phyloP scores from a whole-genome alignment of 345 rosid genomes.

The rapeseed (Brassica napus) region DNA sequence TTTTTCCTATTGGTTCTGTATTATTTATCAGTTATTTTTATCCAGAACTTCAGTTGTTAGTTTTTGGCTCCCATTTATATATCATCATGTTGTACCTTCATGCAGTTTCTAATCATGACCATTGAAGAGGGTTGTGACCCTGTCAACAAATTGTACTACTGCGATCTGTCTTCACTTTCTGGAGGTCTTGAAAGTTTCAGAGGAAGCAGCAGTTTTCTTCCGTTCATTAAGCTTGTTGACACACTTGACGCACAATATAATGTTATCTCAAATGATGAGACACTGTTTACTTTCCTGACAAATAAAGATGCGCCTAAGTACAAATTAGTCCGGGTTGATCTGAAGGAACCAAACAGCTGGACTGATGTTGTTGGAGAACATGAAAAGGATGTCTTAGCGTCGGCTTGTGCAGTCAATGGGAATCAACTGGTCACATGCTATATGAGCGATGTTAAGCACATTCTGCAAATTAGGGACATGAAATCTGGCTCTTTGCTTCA shows the following conservation, averaged over 20 bases:
- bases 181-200: slow-evolving; percentile 70
- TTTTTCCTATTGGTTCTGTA: background rate
- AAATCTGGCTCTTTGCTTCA: slow-evolving; percentile 78
- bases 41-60: background rate
- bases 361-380: slow-evolving; percentile 70
- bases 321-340: slow-evolving; percentile 79
- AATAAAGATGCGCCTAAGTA: slow-evolving; percentile 86
- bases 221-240: slow-evolving; percentile 79
- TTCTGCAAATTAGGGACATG: slow-evolving; percentile 79
- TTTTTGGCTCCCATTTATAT: background rate
- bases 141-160: slow-evolving; percentile 82
- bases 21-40: background rate
- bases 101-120: slow-evolving; percentile 72
- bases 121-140: slow-evolving; percentile 72
- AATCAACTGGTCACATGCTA: slow-evolving; percentile 74
- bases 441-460: slow-evolving; percentile 84
- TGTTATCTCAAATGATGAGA: slow-evolving; percentile 73
- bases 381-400: slow-evolving; percentile 78
- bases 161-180: slow-evolving; percentile 62
- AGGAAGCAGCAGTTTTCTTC: slow-evolving; percentile 56
- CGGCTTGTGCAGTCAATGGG: slow-evolving; percentile 66
- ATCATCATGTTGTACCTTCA: slow-evolving; percentile 16
- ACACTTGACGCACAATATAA: slow-evolving; percentile 62
- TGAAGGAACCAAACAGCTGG: slow-evolving; percentile 75
- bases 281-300: slow-evolving; percentile 72